These are phyloP conservation scores for Boletus subparvulus DNA, from an alignment of 768 basidiomycete species.

Conservation along the genomic window DNA sequence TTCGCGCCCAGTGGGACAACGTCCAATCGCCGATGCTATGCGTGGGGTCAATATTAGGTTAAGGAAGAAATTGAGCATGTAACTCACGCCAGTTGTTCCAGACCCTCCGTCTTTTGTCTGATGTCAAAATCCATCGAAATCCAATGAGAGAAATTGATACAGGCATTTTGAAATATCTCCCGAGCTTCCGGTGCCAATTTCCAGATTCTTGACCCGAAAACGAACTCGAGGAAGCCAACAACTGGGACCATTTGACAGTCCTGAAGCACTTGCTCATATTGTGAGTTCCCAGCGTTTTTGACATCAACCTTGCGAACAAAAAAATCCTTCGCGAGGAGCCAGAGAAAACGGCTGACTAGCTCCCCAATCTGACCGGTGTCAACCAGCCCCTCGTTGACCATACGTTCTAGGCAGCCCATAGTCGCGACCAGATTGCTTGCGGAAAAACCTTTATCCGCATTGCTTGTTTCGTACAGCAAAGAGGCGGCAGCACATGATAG, in stretches of 20 bases:
- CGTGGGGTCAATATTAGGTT: neutral
- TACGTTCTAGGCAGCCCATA: neutral
- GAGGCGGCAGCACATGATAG: constrained; percentile 3
- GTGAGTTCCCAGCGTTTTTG: no score
- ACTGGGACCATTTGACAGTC: no score
- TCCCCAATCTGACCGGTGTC: constrained; percentile 2
- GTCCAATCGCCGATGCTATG: neutral
- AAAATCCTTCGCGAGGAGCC: constrained; percentile 7
- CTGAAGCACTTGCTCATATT: no score
- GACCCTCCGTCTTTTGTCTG: no score
- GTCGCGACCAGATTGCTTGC: neutral
- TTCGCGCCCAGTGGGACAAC: neutral
- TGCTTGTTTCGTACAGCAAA: neutral
- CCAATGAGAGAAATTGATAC: neutral
- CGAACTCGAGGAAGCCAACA: no score
- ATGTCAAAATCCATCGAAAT: neutral
- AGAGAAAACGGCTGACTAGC: constrained; percentile 5
- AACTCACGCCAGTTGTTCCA: neutral
- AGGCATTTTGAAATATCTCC: neutral
- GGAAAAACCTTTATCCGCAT: no score
- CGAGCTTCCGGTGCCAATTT: no score
- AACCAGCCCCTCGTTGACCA: neutral
- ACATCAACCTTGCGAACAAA: neutral
- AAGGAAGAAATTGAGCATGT: neutral
- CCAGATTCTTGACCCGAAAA: neutral